These are phyloP conservation scores for Podaxis pistillaris DNA, from an alignment of 768 basidiomycete genomes.

Conservation along the genomic window DNA sequence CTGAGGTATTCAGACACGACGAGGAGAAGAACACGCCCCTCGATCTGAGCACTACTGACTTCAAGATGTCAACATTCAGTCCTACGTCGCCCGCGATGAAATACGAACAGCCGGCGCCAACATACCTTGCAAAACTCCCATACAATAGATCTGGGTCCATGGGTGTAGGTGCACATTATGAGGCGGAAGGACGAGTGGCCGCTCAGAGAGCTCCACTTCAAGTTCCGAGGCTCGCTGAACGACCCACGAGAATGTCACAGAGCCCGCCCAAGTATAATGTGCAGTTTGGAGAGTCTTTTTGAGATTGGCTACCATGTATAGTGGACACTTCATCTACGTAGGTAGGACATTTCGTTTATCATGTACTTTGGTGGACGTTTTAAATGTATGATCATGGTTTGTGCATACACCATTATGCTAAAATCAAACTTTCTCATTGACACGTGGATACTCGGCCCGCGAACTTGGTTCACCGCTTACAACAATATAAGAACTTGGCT, in stretches of 20 bases:
- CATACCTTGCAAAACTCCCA: not conserved
- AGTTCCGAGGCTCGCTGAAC: constrained; percentile 3
- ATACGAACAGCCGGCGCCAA: constrained; percentile 6
- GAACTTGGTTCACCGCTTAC: too few species aligned
- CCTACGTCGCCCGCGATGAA: not conserved
- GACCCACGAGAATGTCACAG: not conserved
- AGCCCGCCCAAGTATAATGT: not conserved
- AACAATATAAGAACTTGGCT: too few species aligned
- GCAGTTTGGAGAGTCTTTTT: not conserved
- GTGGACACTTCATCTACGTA: too few species aligned
- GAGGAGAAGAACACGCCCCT: constrained; percentile 16
- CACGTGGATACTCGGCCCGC: too few species aligned
- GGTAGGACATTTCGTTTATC: too few species aligned
- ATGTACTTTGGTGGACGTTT: too few species aligned
- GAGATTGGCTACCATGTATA: not conserved
- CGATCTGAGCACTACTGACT: constrained; percentile 14
- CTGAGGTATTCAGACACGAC: constrained; percentile 37
- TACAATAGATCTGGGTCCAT: not conserved
- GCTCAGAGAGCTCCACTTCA: constrained; percentile 9
- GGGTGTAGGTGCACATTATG: not conserved
- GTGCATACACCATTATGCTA: too few species aligned
- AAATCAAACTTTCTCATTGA: too few species aligned
- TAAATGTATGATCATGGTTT: too few species aligned
- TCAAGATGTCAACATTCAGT: not conserved
- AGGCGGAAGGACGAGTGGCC: not conserved